phyloP scores from a whole-genome alignment of 164 flowering plant genomes.

The Paratinospora sagittata region DNA sequence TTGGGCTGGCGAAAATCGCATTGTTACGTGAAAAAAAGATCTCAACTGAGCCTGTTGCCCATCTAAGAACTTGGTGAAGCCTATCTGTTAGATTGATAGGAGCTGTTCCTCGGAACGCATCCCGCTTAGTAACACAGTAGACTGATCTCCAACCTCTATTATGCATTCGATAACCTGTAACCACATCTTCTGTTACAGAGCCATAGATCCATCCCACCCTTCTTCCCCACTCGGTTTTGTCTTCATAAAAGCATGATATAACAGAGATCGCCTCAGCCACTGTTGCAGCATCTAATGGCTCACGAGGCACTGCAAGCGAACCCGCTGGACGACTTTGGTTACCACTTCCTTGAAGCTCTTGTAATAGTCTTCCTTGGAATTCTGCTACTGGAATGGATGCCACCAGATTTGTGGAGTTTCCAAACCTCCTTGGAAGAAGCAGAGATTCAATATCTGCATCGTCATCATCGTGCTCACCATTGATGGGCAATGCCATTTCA shows the following conservation, averaged over 20 bases:
- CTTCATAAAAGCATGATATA: constrained; percentile 85
- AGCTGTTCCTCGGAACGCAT: constrained; percentile 97
- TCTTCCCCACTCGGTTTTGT: constrained; percentile 87
- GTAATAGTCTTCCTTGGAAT: constrained; percentile 73
- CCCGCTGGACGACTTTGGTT: constrained; percentile 72
- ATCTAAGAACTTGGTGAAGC: constrained; percentile 86
- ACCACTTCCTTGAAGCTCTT: constrained; percentile 51
- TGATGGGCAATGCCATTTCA: constrained; percentile 43
- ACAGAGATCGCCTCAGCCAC: constrained; percentile 85
- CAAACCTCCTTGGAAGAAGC: constrained; percentile 71
- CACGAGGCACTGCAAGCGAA: constrained; percentile 72
- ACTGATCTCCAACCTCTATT: constrained; percentile 94
- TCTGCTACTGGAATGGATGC: constrained; percentile 85
- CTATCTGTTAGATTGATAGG: constrained; percentile 90
- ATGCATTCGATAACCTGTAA: constrained; percentile 94
- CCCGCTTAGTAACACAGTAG: constrained; percentile 82
- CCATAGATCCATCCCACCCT: constrained; percentile 97
- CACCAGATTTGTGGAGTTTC: constrained; percentile 57
- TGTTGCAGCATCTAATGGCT: constrained; percentile 83
- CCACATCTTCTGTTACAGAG: constrained; percentile 94
- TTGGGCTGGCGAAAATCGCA: constrained; percentile 55
- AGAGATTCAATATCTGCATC: constrained; percentile 48
- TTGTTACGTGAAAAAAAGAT: constrained; percentile 91
- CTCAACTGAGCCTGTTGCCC: constrained; percentile 98
- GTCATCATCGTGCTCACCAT: constrained; percentile 29